phyloP scores from a whole-genome alignment of 352 stramenopile species.

The Phytopythium boreale region DNA sequence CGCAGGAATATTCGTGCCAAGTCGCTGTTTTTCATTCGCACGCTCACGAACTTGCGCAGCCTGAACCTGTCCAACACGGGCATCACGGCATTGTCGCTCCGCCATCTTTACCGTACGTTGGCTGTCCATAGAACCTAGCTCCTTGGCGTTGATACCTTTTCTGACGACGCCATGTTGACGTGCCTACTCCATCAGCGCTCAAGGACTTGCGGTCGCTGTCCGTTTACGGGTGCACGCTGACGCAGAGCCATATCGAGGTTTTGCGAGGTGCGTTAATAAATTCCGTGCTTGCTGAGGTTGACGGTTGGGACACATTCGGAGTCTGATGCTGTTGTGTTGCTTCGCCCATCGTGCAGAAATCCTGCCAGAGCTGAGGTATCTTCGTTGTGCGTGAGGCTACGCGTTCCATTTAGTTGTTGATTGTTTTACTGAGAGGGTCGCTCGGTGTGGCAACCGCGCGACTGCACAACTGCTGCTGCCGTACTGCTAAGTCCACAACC shows the following conservation, averaged over 20 bases:
- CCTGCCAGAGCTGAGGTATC: constrained; percentile 37
- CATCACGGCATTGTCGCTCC: constrained; percentile 62
- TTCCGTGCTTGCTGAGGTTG: neutral
- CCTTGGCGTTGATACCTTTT: neutral
- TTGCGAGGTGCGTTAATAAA: constrained; percentile 32
- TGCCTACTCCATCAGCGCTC: constrained; percentile 26
- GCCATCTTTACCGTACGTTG: constrained; percentile 62
- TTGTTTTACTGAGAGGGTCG: neutral
- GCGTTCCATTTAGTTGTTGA: constrained; percentile 1
- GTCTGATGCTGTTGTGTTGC: neutral
- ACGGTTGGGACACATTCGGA: neutral
- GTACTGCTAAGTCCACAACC: neutral
- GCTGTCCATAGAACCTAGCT: neutral
- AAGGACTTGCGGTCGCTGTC: constrained; percentile 54
- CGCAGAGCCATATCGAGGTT: constrained; percentile 44
- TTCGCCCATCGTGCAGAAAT: constrained; percentile 25
- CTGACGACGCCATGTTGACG: neutral
- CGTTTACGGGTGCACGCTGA: constrained; percentile 52
- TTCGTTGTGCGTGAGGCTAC: constrained; percentile 41
- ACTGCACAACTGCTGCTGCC: neutral
- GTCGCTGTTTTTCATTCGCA: constrained; percentile 54
- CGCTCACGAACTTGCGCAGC: constrained; percentile 51
- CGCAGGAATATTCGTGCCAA: constrained; percentile 70
- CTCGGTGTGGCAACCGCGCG: neutral
- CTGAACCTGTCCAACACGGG: constrained; percentile 80